A percentile compares a stretch with the other conserved stretches of the same genome.
These are phyloP conservation scores for Gracilaria vermiculophylla DNA, from an alignment of 23 red algal species.

Conservation along the genomic window DNA sequence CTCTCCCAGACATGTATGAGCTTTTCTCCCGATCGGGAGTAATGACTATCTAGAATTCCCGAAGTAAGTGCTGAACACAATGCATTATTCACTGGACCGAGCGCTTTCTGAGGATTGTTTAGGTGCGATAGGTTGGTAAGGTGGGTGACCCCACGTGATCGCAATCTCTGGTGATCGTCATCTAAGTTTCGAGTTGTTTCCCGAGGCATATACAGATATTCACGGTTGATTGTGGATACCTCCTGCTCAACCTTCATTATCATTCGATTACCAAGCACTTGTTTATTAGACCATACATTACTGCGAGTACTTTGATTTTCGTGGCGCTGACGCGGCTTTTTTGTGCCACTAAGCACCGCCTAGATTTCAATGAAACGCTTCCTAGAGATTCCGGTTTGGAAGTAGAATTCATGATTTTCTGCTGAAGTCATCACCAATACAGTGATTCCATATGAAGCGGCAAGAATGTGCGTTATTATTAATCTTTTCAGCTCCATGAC, in stretches of 20 bases:
- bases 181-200: conserved; percentile 5
- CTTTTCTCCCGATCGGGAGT: conserved; percentile 6
- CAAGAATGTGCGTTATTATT: conserved; percentile 1
- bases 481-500: background rate
- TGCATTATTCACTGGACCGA: conserved; percentile 11
- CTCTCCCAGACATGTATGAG: conserved; percentile 3
- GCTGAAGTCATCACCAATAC: background rate
- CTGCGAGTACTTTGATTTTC: background rate
- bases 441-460: conserved; percentile 1
- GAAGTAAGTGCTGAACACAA: background rate
- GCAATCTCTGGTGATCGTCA: conserved; percentile 15
- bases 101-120: conserved; percentile 14
- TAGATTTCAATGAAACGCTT: background rate
- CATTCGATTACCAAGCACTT: background rate
- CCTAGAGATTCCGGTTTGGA: background rate
- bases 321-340: background rate
- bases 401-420: background rate
- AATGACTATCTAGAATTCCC: background rate
- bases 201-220: background rate
- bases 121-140: background rate
- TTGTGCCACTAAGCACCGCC: background rate
- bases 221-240: background rate
- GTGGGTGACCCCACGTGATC: background rate
- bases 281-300: conserved; percentile 5
- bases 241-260: conserved; percentile 29